phyloP scores from a whole-genome alignment of 1,284 basidiomycete genomes.

The Trametes polyzona region DNA sequence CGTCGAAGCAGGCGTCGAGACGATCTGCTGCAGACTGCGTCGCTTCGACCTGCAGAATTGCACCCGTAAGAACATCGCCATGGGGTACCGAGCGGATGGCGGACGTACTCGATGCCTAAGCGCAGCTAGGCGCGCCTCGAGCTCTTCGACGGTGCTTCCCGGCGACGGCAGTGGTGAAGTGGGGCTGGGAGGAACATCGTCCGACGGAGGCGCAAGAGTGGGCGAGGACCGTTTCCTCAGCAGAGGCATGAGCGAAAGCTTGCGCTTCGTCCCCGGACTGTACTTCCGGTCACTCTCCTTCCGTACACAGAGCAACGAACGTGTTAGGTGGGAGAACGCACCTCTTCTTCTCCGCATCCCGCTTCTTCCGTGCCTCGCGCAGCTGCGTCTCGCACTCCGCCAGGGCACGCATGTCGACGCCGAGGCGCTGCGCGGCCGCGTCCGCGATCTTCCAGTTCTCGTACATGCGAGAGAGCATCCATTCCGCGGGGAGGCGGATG shows the following conservation, averaged over 20 bases:
- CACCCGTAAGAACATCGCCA: constrained; percentile 1
- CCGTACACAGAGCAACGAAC: neutral
- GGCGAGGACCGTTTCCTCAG: constrained; percentile 6
- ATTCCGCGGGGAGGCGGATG: constrained; percentile 18
- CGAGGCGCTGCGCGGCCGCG: constrained; percentile 25
- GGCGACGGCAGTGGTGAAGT: neutral
- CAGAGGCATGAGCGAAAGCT: constrained; percentile 10
- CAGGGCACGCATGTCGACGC: constrained; percentile 13
- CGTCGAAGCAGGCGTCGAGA: constrained; percentile 26
- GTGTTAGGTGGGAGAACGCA: constrained; percentile 4
- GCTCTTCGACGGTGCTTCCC: constrained; percentile 11
- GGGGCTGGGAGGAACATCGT: neutral
- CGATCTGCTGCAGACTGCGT: constrained; percentile 15
- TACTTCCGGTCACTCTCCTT: neutral
- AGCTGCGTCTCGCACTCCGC: constrained; percentile 22
- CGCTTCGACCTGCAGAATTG: constrained; percentile 16
- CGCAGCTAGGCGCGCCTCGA: constrained; percentile 10
- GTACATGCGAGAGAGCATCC: constrained; percentile 24
- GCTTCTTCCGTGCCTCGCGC: constrained; percentile 19
- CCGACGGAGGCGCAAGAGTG: neutral
- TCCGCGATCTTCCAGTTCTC: constrained; percentile 30
- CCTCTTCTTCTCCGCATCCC: constrained; percentile 12
- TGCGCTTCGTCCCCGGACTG: constrained; percentile 14
- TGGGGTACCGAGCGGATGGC: neutral
- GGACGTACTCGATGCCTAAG: constrained; percentile 11